Conservation (phyloP, 2,329 filamentous ascomycete genomes). For the Fusarium circinatum region DNA sequence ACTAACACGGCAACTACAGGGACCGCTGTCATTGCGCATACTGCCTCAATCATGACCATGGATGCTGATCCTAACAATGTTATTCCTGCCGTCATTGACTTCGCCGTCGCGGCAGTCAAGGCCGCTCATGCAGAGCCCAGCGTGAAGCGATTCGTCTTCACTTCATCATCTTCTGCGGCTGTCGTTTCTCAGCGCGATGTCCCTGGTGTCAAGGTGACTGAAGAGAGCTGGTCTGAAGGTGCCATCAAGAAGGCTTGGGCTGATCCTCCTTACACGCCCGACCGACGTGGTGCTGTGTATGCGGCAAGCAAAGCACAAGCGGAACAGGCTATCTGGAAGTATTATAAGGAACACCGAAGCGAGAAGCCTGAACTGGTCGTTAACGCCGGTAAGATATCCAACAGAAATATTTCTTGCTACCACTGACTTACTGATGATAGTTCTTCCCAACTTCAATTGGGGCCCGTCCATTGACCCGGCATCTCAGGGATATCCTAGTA, state of each 20-base stretch:
- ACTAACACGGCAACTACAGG: conserved; percentile 5
- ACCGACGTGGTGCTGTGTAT: conserved; percentile 47
- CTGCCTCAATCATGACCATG: conserved; percentile 50
- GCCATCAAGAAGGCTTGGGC: conserved; percentile 50
- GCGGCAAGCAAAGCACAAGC: conserved; percentile 51
- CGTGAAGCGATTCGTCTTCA: conserved; percentile 53
- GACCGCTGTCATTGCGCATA: conserved; percentile 50
- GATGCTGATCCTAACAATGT: conserved; percentile 52
- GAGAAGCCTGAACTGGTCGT: conserved; percentile 43
- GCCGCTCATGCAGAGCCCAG: conserved; percentile 48
- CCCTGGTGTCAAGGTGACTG: conserved; percentile 3
- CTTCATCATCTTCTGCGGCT: conserved; percentile 25
- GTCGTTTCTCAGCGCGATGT: background rate
- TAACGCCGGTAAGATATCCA: conserved; percentile 25
- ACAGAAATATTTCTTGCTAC: fast-evolving
- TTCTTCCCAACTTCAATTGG: conserved; percentile 46
- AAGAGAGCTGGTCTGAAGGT: conserved; percentile 49
- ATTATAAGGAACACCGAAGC: conserved; percentile 28
- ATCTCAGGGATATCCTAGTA: conserved; percentile 34
- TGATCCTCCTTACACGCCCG: conserved; percentile 47
- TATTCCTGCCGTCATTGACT: conserved; percentile 49
- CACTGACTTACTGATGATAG: background rate
- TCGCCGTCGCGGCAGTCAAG: conserved; percentile 46
- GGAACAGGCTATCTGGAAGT: conserved; percentile 54
- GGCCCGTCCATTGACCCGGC: conserved; percentile 35